Evolutionary conservation across 257 asterid species (phyloP), one percentile per base, ranked within the genome.

Genomic region (Salvia miltiorrhiza): DNA sequence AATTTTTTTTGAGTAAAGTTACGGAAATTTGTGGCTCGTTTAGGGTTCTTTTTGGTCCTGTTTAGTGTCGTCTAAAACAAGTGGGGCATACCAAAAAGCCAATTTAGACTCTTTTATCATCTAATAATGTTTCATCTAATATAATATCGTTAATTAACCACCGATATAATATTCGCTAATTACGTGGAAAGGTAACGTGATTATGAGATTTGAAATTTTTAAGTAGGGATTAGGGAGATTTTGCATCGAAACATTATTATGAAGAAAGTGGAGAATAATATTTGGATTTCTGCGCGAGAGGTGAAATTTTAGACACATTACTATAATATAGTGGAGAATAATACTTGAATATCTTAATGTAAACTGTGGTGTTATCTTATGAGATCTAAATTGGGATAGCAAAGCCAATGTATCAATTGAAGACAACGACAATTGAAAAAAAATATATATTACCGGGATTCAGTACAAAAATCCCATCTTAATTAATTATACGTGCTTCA

Each of bases 1-100:
- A 54, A n/a, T n/a, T 54, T 19, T 63, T 28, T 50, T n/a, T 8
- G 0, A 20, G 54, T 14, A 57, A 69, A 9, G 28, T 14, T 21
- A 14, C 11, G 21, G 43, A 54, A 72, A 72, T 80, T 78, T 14
- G 90, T 85, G 52, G 47, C 63, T 2, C 20, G 35, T 23, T 43
- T 1, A 1, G 47, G 11, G 17, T 19, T 23, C 21, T 24, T 23
- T 47, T 41, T 35, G 5, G 14, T 63, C n/a, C 41, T 63, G 54
- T 3, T 63, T 63, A 63, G 24, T 3, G 41, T 50, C 30, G 32
- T 19, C 57, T 50, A 50, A 21, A 50, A 17, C 23, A 48, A 48
- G 55, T 17, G 55, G 55, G 10, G 23, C 32, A 13, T 41, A 41
- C 20, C 20, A 50, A 20, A 23, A 6, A n/a, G n/a, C n/a, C n/a